Evolutionary conservation across 176 grass and related monocot genomes (phyloP).

Genomic region (Oryza longistaminata): DNA sequence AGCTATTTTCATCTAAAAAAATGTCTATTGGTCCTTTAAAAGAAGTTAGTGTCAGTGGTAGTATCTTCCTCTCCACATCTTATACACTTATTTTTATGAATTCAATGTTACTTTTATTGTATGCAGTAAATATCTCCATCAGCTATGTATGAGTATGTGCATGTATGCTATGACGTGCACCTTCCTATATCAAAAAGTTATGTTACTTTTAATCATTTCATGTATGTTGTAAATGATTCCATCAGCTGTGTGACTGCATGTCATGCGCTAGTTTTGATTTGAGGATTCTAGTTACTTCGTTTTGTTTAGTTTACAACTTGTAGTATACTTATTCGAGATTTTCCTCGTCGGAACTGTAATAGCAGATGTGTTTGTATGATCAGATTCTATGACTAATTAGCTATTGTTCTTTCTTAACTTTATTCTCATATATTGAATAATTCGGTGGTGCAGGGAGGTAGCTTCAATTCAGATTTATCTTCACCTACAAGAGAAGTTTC

Average conservation of each 20-base stretch:
- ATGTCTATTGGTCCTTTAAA: background rate
- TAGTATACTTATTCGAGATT: background rate
- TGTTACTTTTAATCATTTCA: background rate
- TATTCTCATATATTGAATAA: constrained; percentile 35
- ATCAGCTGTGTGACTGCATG: background rate
- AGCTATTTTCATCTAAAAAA: background rate
- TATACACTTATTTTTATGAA: background rate
- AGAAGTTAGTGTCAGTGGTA: background rate
- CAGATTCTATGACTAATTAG: background rate
- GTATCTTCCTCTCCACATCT: background rate
- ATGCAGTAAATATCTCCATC: too few relatives aligned
- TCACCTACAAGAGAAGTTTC: constrained; percentile 58
- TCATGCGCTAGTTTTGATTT: background rate
- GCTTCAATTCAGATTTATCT: constrained; percentile 65
- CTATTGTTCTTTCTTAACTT: background rate
- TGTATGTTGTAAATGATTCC: background rate
- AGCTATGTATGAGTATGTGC: too few relatives aligned
- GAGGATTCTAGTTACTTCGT: background rate
- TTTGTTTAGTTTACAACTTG: background rate
- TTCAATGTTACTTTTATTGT: background rate
- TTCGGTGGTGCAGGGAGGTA: constrained; percentile 61
- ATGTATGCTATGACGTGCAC: too few relatives aligned
- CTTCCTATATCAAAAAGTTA: background rate
- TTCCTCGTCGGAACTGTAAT: background rate
- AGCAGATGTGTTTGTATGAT: background rate